phyloP scores from a whole-genome alignment of 2,329 filamentous ascomycete genomes.

The Hypoxylon sp. region DNA sequence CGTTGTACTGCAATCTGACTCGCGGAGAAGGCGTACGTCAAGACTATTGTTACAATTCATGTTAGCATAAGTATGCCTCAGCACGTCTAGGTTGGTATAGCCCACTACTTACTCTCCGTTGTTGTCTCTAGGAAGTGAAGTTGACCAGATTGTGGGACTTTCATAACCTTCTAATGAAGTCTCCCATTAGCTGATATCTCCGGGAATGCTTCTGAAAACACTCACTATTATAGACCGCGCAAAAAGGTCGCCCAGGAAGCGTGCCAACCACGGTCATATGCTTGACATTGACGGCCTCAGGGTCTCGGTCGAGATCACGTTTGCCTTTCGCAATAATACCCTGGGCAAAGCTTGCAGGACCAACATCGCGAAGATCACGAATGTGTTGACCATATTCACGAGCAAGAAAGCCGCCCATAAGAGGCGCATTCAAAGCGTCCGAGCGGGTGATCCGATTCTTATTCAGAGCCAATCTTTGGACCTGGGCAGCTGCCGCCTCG shows the following conservation, averaged over 20 bases:
- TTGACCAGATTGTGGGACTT: slow-evolving; percentile 51
- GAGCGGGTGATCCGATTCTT: slow-evolving; percentile 58
- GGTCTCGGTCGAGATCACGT: neutral
- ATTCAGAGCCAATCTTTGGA: slow-evolving; percentile 51
- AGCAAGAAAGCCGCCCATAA: slow-evolving; percentile 53
- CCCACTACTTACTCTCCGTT: slow-evolving; percentile 56
- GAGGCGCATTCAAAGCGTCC: slow-evolving; percentile 47
- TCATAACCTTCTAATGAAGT: slow-evolving; percentile 49
- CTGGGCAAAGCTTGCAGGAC: slow-evolving; percentile 56
- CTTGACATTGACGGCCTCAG: slow-evolving; percentile 50
- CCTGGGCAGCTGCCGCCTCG: slow-evolving; percentile 51
- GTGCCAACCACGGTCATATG: slow-evolving; percentile 58
- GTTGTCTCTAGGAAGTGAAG: slow-evolving; percentile 58
- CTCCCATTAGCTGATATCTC: slow-evolving; percentile 26
- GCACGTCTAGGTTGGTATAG: neutral
- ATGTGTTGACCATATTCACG: slow-evolving; percentile 52
- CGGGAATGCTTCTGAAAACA: slow-evolving; percentile 26
- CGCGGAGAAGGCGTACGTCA: neutral
- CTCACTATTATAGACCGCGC: slow-evolving; percentile 61
- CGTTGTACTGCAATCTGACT: neutral
- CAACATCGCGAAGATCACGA: slow-evolving; percentile 51
- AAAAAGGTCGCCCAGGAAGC: slow-evolving; percentile 56
- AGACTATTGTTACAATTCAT: slow-evolving; percentile 36
- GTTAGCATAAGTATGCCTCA: slow-evolving; percentile 10
- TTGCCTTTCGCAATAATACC: slow-evolving; percentile 58